Evolutionary conservation across 106 monocot species (phyloP), one percentile per base, ranked within the genome.

Genomic region (Agapanthus africanus): DNA sequence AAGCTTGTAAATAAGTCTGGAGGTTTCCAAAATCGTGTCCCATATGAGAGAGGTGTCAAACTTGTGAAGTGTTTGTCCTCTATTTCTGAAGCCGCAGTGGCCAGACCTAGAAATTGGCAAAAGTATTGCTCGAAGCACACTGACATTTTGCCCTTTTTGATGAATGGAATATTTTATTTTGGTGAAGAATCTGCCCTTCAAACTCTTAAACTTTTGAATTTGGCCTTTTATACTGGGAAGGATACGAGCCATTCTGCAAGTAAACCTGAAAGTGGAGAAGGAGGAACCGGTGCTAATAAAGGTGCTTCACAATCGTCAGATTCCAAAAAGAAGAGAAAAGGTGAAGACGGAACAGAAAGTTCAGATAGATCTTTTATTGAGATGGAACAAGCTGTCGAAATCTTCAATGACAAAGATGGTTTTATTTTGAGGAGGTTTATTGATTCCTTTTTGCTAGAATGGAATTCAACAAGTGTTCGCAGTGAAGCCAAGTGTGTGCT

Each of bases 51-150:
- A 72, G 87, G 82, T 38, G 90, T 90, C 27, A 99, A 99, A 57
- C 84, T 99, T 71, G 88, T 93, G 28, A 99, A 93, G 71, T 90
- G 90, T 47, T 80, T 99, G 64, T 87, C 90, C 65, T 46, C 87
- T 40, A 79, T 99, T 14, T 83, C 84, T 79, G 99, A 99, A 73
- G 92, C 90, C 63, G 99, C 99, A 69, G 81, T 64, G 61, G 82
- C 87, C 63, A 87, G 99, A 71, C 93, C 99, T n/a, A 80, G 81
- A 66, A 93, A 99, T 78, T 99, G 99, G 93, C 99, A 93, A 67
- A 93, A 93, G 50, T 99, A 83, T 46, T 99, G 99, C 73, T 79
- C 79, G 31, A 99, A 87, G 70, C 77, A 93, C 72, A 62, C 38
- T 4, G 99, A 99, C 15, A 40, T 93, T 54, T 73, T 99, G 36